Conservation (phyloP, 1,284 basidiomycete species). For the Melampsora larici-populina region DNA sequence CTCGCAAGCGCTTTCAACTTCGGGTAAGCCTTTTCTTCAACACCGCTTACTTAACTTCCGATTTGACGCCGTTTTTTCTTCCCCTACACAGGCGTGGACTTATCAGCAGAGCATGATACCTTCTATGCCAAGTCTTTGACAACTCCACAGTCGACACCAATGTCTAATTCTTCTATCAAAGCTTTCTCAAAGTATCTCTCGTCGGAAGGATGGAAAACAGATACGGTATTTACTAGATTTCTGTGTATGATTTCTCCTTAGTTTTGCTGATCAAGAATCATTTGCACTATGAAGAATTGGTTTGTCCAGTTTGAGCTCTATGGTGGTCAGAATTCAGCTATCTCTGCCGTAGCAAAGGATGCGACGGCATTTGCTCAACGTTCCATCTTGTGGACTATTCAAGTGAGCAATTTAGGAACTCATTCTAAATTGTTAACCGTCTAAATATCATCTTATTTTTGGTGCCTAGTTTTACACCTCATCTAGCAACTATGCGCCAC, state of each 20-base stretch:
- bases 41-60: too few species aligned
- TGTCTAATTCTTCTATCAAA: constrained; percentile 43
- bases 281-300: background rate
- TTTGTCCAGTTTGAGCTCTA: constrained; percentile 35
- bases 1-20: too few species aligned
- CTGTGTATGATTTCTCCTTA: too few species aligned
- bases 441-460: background rate
- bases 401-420: background rate
- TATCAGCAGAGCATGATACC: too few species aligned
- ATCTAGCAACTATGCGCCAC: constrained; percentile 1
- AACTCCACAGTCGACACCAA: constrained; percentile 45
- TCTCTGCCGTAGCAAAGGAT: too few species aligned
- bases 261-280: too few species aligned
- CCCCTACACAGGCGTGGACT: too few species aligned
- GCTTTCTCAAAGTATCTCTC: constrained; percentile 48
- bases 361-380: constrained; percentile 37
- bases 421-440: too few species aligned
- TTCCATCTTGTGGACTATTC: constrained; percentile 5
- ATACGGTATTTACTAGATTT: constrained; percentile 14
- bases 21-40: too few species aligned
- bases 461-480: constrained; percentile 16
- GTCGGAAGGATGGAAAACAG: constrained; percentile 41
- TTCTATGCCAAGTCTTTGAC: constrained; percentile 49
- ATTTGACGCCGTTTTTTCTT: too few species aligned
- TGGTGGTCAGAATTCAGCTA: too few species aligned